A percentile compares a stretch with the other conserved stretches of the same genome.
phyloP scores from a whole-genome alignment of 805 yeast species.

The Saccharomycopsis schoenii region DNA sequence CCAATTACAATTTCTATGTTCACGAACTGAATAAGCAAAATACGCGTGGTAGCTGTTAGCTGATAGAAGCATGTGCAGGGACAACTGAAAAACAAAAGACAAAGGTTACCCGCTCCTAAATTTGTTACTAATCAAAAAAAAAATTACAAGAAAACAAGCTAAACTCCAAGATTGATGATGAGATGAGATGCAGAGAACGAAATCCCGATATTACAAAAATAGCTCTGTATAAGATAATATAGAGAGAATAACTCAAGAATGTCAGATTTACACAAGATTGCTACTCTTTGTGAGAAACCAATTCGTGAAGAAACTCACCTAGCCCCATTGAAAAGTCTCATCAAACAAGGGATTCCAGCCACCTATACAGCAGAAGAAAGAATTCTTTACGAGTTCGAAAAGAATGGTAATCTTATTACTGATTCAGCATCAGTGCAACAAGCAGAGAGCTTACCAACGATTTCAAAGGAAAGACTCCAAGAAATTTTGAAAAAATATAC shows the following conservation, averaged over 20 bases:
- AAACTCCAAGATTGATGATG: background rate
- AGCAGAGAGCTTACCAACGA: background rate
- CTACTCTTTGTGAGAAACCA: constrained; percentile 42
- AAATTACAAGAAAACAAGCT: background rate
- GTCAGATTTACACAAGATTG: constrained; percentile 68
- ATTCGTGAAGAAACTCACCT: constrained; percentile 34
- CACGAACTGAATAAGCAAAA: too few species aligned
- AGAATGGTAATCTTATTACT: background rate
- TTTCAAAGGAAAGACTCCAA: background rate
- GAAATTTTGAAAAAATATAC: background rate
- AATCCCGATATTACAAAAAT: too few species aligned
- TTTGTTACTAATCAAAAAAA: background rate
- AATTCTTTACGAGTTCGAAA: constrained; percentile 40
- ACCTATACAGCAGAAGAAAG: constrained; percentile 78
- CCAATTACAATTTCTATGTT: too few species aligned
- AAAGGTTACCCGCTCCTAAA: background rate
- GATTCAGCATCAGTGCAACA: background rate
- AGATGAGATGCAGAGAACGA: background rate
- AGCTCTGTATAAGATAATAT: background rate
- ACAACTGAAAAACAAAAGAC: background rate
- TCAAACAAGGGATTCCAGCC: constrained; percentile 65
- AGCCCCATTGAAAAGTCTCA: constrained; percentile 34
- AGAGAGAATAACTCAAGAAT: constrained; percentile 24
- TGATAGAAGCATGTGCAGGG: background rate
- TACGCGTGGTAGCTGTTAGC: too few species aligned